Evolutionary conservation across 768 basidiomycete species (phyloP), one percentile per base, ranked within the genome.

Genomic region (Mycena galopus): DNA sequence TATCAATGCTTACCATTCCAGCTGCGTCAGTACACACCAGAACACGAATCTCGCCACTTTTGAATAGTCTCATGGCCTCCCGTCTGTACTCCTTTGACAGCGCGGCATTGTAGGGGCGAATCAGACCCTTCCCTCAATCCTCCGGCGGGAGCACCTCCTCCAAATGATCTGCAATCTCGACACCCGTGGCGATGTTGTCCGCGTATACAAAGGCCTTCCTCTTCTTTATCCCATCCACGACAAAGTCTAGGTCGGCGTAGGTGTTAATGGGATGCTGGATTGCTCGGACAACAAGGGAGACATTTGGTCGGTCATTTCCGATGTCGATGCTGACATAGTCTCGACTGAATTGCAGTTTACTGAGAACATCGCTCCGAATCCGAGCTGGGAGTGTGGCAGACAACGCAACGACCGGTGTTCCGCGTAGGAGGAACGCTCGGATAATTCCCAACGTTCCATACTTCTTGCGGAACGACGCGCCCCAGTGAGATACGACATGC

Each of bases 191-290:
- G 23, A 66, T 66, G n/a, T 66, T 21, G 57, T 59, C 44, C 21
- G 39, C 39, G 17, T 42, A 42, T 16, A 42, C 17, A 42, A 42
- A 42, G 17, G 14, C 39, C 39, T 55, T 39, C 37, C 42, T 55
- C 2, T 4, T 35, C 25, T 33, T 58, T 11, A 58, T 27, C 2
- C 42, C 55, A 8, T 9, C 30, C 5, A 83, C 73, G 4, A 85
- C 11, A 56, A 85, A 85, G 65, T 82, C 77, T n/a, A 84, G 77
- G 72, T 85, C 82, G 0, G 69, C n/a, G 59, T 76, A 83, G 2
- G 79, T 75, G 60, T 80, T 82, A 56, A 81, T 77, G 11, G 81
- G 65, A 63, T 83, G 62, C n/a, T 82, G 73, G 6, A 82, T 82
- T 19, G 71, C 78, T 10, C 82, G 81, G 8, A 85, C 80, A 3